A percentile compares a stretch with the other conserved stretches of the same genome.
Conservation (phyloP, 2,329 filamentous ascomycete genomes). For the Sarocladium brachiariae region DNA sequence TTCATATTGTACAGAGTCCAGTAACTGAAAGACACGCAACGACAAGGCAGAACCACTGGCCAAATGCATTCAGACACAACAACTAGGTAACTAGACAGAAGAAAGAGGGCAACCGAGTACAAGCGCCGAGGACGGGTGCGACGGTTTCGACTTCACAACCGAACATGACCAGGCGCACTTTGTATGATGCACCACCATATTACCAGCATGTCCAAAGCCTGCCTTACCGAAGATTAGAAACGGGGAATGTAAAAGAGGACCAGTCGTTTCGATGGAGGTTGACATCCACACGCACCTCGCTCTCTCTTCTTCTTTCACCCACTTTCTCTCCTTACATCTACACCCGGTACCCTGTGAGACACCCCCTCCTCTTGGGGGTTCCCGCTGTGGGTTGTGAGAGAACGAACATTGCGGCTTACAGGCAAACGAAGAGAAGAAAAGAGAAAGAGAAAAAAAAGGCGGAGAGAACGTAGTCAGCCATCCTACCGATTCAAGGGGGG, state of each 20-base stretch:
- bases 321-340: neutral
- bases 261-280: neutral
- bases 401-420: neutral
- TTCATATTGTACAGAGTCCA: no score
- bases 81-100: no score
- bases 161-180: neutral
- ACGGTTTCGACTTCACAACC: neutral
- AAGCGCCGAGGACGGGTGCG: neutral
- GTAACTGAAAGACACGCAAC: no score
- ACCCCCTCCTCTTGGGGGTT: neutral
- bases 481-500: no score
- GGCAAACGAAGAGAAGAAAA: no score
- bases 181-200: neutral
- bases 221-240: neutral
- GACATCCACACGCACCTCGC: neutral
- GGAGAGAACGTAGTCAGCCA: no score
- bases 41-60: no score
- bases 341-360: neutral
- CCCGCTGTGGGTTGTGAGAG: neutral
- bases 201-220: neutral
- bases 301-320: neutral
- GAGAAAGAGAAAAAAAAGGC: no score
- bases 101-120: no score
- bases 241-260: conserved; percentile 8
- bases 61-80: no score